Conservation (phyloP, 2,329 filamentous ascomycete genomes). For the Neonectria coccinea region DNA sequence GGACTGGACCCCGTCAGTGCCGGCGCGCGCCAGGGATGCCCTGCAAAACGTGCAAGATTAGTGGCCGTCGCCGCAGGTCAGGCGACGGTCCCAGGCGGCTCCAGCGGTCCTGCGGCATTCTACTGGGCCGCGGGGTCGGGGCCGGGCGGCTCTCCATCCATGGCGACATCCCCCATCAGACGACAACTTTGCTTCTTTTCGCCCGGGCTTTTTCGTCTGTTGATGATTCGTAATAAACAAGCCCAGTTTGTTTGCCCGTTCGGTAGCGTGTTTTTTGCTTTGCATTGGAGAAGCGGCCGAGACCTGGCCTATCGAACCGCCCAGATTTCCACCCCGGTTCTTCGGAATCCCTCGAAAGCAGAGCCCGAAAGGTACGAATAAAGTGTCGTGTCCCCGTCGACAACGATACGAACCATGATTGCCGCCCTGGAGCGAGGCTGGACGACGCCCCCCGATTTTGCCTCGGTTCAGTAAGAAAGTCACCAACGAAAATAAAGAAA, state of each 20-base stretch:
- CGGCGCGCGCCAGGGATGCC: constrained; percentile 11
- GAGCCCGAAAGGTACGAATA: too few relatives aligned
- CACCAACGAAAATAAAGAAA: not conserved
- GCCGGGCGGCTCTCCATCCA: constrained; percentile 19
- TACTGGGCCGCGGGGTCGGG: constrained; percentile 13
- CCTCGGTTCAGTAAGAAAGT: not conserved
- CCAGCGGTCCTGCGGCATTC: constrained; percentile 12
- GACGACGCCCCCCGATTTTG: not conserved
- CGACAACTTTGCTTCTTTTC: constrained; percentile 31
- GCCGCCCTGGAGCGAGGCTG: not conserved
- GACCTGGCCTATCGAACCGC: not conserved
- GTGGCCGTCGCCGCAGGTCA: constrained; percentile 14
- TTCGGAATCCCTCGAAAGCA: not conserved
- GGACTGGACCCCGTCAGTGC: constrained; percentile 14
- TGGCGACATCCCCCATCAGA: constrained; percentile 30
- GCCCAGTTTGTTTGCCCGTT: not conserved
- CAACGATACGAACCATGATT: not conserved
- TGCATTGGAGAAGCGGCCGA: not conserved
- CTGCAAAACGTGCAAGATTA: constrained; percentile 17
- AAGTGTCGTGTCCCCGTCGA: not conserved
- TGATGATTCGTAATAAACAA: not conserved
- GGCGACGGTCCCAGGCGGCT: constrained; percentile 11
- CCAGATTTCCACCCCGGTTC: not conserved
- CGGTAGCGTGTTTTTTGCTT: not conserved
- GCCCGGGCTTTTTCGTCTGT: not conserved